Base-by-base conservation (phyloP, 176 grass and related monocot genomes). In the Triticum aestivum region DNA sequence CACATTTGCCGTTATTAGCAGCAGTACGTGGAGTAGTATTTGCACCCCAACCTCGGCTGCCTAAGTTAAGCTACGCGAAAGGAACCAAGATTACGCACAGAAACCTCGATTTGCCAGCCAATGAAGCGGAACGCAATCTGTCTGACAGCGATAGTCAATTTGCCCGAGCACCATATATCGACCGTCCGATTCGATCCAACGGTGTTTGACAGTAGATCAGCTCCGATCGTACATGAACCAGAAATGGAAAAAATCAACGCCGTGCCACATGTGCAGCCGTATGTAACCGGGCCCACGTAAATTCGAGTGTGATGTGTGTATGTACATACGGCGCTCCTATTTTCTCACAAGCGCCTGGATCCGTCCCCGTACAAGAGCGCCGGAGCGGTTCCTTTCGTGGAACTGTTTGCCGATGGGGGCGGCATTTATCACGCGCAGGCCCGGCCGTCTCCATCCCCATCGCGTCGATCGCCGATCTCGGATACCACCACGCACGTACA, bases 341-440 rank as follows among this genome's bases (percentile, higher is more conserved):
- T 54, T 54, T 54, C 51, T 18, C 5, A 54, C 51, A 18, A 18
- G 51, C 51, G 51, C 15, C 51, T 54, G 51, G 51, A 54, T 54
- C 51, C 15, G 2, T 54, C 1, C 0, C 51, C 51, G 15, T 15
- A 18, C 51, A 7, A 54, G 64, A 23, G 64, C 26, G 0, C 12
- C 66, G 29, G n/a, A 56, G 24, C 84, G 35, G 84, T 83, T 83
- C 65, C 84, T 83, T 73, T 90, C 58, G 1, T 15, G 7, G 56
- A 73, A 65, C 42, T 65, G 47, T 76, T 69, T 71, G 18, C 7
- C 11, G n/a, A 45, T 11, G 35, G 14, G 2, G 26, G 58, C 21
- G 1, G 82, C 47, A 35, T 7, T 8, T 39, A 69, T 59, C 4
- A 42, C 15, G 33, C 30, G 34, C 45, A 18, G 51, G 51, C 51